Base-by-base conservation (phyloP, 2,329 filamentous ascomycete species). In the Stagonosporopsis tanaceti region DNA sequence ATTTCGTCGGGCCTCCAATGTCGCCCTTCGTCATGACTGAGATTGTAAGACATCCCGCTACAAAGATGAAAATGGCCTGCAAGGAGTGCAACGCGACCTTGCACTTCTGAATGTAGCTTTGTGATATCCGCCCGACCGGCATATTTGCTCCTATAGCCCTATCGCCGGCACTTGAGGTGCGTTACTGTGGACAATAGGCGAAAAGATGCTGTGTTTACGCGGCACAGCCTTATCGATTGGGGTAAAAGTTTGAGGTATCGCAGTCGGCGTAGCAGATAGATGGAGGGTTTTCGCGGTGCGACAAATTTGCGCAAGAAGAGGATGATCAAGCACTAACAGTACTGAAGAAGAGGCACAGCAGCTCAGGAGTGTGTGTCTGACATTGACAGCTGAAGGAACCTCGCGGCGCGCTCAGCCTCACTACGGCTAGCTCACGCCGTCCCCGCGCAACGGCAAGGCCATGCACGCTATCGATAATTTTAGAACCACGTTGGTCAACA, bases 41-140 rank as follows among this genome's bases (percentile, higher is more conserved):
- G 54, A 88, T 81, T 11, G 84, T 84, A 47, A 88, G 74, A 51
- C 81, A 84, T 78, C 81, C 84, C 40, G 80, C 82, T 27, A 88
- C 72, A 72, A 87, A 87, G 61, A 87, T 83, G 58, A 85, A 73
- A 39, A 86, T 72, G 11, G 72, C 79, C 67, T 88, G 85, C 44
- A 80, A 68, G 40, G 78, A 78, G 71, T 88, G 86, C 37, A 84
- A 71, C 39, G 79, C 75, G 41, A 82, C 82, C 73, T 88, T 88
- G 66, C 79, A 80, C 68, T 83, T 81, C 62, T 85, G 83, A 28
- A 84, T 76, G 63, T 81, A 78, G 37, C 68, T 77, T 62, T 80
- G 78, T 52, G 75, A 73, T 56, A 81, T 72, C 59, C 78, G 38
- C 37, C 54, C 54, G 9, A 57, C 35, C 27, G 54, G 72, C 80